Evolutionary conservation across 257 asterid genomes (phyloP).

Genomic region (Oldenlandia corymbosa): DNA sequence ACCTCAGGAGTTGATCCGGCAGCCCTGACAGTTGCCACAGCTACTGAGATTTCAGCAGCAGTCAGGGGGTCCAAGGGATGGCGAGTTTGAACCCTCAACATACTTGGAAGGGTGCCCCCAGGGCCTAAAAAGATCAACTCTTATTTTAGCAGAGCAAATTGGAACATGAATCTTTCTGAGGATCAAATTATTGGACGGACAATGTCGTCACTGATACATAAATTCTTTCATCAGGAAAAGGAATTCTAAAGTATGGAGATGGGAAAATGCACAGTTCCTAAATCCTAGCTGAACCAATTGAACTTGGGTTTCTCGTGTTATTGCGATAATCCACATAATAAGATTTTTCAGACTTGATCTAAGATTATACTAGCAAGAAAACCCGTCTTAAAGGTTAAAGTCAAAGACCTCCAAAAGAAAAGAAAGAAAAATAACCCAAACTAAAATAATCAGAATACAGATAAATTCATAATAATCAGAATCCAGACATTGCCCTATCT

Average conservation of each 20-base stretch:
- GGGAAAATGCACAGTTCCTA: neutral
- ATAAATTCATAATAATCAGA: slow-evolving; percentile 2
- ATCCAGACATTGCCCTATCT: neutral
- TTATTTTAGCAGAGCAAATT: neutral
- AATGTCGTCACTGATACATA: neutral
- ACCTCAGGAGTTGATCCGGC: slow-evolving; percentile 99
- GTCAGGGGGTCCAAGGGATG: slow-evolving; percentile 97
- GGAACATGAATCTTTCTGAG: neutral
- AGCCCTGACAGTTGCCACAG: slow-evolving; percentile 89
- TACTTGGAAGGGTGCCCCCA: slow-evolving; percentile 9
- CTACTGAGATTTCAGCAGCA: slow-evolving; percentile 84
- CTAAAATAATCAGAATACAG: neutral
- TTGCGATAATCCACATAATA: neutral
- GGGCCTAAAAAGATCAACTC: neutral
- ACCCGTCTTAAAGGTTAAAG: neutral
- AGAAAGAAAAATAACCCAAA: neutral
- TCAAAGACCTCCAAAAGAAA: neutral
- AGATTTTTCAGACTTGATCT: neutral
- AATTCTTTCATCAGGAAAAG: too few species aligned
- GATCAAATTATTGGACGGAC: neutral
- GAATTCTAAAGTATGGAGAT: too few species aligned
- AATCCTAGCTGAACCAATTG: neutral
- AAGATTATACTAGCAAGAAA: neutral
- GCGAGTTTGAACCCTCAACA: slow-evolving; percentile 58
- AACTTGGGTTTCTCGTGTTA: neutral